phyloP scores from a whole-genome alignment of 345 rosid genomes.

The Camelina hispida region DNA sequence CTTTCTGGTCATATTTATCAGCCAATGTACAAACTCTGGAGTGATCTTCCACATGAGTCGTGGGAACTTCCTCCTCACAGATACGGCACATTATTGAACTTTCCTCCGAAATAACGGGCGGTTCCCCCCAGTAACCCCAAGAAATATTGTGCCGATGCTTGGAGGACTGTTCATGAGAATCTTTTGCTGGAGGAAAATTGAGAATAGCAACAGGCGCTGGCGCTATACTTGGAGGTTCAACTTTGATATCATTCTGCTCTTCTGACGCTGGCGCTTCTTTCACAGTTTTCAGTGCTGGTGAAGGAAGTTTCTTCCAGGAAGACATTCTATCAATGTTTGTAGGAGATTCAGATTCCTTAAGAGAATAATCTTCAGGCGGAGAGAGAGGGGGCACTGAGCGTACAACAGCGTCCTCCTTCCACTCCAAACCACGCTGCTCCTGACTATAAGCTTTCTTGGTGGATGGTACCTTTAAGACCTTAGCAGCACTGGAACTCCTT shows the following conservation, averaged over 20 bases:
- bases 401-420: conserved; percentile 64
- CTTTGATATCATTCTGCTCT: conserved; percentile 61
- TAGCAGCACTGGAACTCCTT: conserved; percentile 69
- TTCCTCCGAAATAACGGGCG: conserved; percentile 68
- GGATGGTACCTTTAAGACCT: conserved; percentile 57
- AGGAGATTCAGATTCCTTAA: conserved; percentile 67
- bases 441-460: conserved; percentile 93
- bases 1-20: conserved; percentile 92
- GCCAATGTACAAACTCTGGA: conserved; percentile 93
- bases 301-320: conserved; percentile 93
- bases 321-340: conserved; percentile 72
- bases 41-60: conserved; percentile 92
- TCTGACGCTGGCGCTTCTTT: conserved; percentile 62
- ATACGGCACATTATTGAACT: conserved; percentile 95
- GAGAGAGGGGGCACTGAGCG: conserved; percentile 53
- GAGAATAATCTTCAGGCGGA: conserved; percentile 48
- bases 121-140: conserved; percentile 99
- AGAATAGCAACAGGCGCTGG: conserved; percentile 48
- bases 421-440: conserved; percentile 77
- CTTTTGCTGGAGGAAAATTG: conserved; percentile 63
- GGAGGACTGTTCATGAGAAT: conserved; percentile 61
- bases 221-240: conserved; percentile 55
- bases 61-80: conserved; percentile 97
- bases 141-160: conserved; percentile 89
- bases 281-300: conserved; percentile 64